A percentile compares a stretch with the other conserved stretches of the same genome.
Evolutionary conservation across 108 stramenopile species (phyloP).

Genomic region (Nannochloropsis oceanica): DNA sequence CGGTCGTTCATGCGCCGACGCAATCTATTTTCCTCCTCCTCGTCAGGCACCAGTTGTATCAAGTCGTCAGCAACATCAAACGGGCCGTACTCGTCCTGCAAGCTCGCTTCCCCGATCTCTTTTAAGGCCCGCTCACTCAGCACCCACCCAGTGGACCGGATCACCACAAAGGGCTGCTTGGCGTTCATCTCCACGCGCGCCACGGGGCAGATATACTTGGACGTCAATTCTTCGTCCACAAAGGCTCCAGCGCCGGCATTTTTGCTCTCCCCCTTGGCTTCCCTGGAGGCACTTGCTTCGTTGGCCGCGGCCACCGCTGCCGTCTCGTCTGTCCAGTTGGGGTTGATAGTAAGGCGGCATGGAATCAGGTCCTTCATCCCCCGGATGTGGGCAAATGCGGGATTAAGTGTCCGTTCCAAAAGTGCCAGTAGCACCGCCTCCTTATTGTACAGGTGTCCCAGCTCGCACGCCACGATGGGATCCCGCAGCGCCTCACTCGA

Average conservation of each 20-base stretch:
- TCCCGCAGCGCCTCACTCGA: slow-evolving; percentile 30
- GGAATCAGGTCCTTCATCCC: slow-evolving; percentile 34
- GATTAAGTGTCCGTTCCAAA: slow-evolving; percentile 27
- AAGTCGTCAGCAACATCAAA: slow-evolving; percentile 5
- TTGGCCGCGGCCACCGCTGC: not conserved
- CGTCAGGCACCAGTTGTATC: slow-evolving; percentile 1
- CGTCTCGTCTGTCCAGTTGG: not conserved
- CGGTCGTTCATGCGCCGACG: not conserved
- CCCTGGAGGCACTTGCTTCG: not conserved
- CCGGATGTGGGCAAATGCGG: slow-evolving; percentile 30
- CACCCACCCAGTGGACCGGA: slow-evolving; percentile 38
- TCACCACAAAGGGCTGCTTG: slow-evolving; percentile 20
- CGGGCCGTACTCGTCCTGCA: slow-evolving; percentile 39
- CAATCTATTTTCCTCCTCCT: not conserved
- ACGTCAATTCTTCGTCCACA: slow-evolving; percentile 6
- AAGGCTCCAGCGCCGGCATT: not conserved
- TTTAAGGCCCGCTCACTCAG: slow-evolving; percentile 33
- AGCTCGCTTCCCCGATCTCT: slow-evolving; percentile 26
- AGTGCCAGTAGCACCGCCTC: slow-evolving; percentile 30
- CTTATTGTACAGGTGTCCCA: slow-evolving; percentile 46
- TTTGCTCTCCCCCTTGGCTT: not conserved
- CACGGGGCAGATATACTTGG: slow-evolving; percentile 35
- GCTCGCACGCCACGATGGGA: slow-evolving; percentile 40
- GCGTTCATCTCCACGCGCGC: slow-evolving; percentile 39
- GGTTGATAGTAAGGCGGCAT: slow-evolving; percentile 2